Evolutionary conservation across 345 rosid genomes (phyloP).

Genomic region (Populus deltoides): DNA sequence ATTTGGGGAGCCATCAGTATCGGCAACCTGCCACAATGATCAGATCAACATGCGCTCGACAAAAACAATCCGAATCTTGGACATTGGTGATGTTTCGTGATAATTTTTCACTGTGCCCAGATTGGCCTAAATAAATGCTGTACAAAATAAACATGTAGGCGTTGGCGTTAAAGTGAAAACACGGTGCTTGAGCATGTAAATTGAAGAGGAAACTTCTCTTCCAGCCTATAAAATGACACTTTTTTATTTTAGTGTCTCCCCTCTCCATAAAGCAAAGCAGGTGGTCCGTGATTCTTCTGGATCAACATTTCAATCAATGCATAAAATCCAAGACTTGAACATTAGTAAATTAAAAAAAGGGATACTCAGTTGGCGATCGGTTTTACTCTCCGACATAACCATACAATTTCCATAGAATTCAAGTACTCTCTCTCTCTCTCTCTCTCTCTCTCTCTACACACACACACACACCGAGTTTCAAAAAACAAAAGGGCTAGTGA

Average conservation of each 20-base stretch:
- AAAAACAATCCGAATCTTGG: not conserved
- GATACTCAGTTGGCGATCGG: not conserved
- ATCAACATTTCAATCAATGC: slow-evolving; percentile 12
- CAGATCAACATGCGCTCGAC: no score
- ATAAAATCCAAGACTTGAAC: not conserved
- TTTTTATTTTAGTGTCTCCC: slow-evolving; percentile 1
- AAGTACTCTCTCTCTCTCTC: not conserved
- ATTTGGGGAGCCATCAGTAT: no score
- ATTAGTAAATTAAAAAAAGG: not conserved
- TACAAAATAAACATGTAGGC: not conserved
- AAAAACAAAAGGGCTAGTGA: slow-evolving; percentile 1
- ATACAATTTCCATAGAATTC: not conserved
- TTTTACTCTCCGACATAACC: slow-evolving; percentile 8
- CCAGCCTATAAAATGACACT: slow-evolving; percentile 19
- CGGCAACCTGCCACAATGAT: no score
- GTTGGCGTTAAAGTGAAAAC: slow-evolving; percentile 3
- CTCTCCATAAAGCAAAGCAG: slow-evolving; percentile 29
- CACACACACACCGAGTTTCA: not conserved
- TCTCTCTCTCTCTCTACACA: no score
- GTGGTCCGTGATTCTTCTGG: slow-evolving; percentile 39
- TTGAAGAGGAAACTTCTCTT: slow-evolving; percentile 40
- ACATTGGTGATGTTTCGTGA: not conserved
- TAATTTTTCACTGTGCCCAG: not conserved
- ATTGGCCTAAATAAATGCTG: not conserved
- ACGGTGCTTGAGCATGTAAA: slow-evolving; percentile 20